Evolutionary conservation across 352 stramenopile genomes (phyloP), one percentile per base, ranked within the genome.

Genomic region (Globisporangium lucens): DNA sequence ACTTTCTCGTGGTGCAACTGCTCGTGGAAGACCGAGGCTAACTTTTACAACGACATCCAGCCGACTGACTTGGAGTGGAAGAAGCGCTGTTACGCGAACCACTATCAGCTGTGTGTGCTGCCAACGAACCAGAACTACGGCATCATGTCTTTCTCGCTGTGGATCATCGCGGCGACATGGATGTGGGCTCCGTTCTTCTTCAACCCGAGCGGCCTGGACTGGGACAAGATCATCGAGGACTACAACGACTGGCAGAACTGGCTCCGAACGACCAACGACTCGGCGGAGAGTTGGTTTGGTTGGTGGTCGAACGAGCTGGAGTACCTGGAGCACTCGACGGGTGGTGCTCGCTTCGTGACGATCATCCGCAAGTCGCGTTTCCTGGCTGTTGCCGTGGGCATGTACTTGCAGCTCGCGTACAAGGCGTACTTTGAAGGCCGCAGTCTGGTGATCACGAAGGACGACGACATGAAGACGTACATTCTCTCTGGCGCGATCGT

Each of bases 181-280:
- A 83, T 94, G 75, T 94, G 86, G 86, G 83, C 82, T 6, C 88
- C 88, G 43, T 94, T 96, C 77, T 87, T 96, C 73, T 96, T 99
- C 75, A 99, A 99, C 74, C 97, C 97, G 27, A 95, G 98, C 43
- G 98, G 95, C 36, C 91, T 99, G 64, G 97, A 99, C 68, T 99
- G 97, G 96, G 93, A 98, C 76, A 97, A 98, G 75, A 89, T 98
- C 41, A 90, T 91, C 33, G 83, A 93, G 22, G 97, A 99, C 81
- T 99, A 93, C 75, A 91, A 88, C 60, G 85, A 95, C 63, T 99
- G 95, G 89, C 86, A 99, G 51, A 88, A 93, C 60, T 99, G 96
- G 97, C 91, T 99, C 64, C 78, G 69, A 13, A 94, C 87, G 47
- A 91, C 83, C 13, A 95, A 96, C 33, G 89, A 96, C 68, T 94